Evolutionary conservation across 345 rosid genomes (phyloP).

Genomic region (Melaleuca alternifolia): DNA sequence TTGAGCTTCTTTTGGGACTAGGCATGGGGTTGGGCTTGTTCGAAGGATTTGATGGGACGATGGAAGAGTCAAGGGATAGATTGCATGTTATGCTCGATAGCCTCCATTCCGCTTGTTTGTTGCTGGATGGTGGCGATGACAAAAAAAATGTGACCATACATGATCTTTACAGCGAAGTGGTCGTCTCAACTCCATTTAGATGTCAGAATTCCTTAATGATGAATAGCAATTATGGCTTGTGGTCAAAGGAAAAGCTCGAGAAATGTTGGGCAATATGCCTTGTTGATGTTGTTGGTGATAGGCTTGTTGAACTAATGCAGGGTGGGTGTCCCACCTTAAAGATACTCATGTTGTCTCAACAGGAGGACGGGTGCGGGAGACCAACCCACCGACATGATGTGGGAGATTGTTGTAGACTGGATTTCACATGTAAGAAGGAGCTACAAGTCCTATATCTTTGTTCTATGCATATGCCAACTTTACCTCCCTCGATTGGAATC

Average conservation of each 20-base stretch:
- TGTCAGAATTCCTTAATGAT: neutral
- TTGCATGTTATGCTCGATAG: accelerated
- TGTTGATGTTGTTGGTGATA: accelerated
- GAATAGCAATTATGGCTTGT: no score
- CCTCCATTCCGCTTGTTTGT: neutral
- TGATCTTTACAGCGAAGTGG: neutral
- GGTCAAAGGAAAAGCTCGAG: neutral
- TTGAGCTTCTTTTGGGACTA: neutral
- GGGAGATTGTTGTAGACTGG: neutral
- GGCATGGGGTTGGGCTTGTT: neutral
- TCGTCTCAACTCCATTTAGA: neutral
- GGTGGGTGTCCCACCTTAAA: accelerated
- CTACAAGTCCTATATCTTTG: neutral
- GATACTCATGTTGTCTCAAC: neutral
- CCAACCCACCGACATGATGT: accelerated
- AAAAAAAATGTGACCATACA: neutral
- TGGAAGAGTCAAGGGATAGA: neutral
- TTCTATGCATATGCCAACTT: neutral
- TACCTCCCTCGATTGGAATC: neutral
- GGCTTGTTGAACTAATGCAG: accelerated
- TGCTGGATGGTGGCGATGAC: neutral
- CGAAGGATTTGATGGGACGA: accelerated
- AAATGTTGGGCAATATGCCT: neutral
- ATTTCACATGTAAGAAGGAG: neutral
- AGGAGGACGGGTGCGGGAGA: no score